Evolutionary conservation across 768 basidiomycete genomes (phyloP).

Genomic region (Termitomyces sp.): DNA sequence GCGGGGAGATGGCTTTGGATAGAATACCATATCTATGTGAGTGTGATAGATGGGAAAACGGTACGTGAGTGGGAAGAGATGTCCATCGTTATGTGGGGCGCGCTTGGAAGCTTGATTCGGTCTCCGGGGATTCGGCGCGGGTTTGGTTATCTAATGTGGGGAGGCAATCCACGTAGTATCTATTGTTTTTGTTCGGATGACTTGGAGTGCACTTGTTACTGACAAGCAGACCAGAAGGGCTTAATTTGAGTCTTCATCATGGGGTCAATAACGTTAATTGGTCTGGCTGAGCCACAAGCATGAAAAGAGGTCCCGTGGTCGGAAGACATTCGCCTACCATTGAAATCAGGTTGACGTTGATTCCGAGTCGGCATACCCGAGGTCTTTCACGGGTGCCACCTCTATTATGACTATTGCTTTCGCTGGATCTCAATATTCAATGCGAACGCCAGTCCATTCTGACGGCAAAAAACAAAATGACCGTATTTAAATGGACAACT

Average conservation of each 20-base stretch:
- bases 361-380: not conserved
- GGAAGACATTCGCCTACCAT: not conserved
- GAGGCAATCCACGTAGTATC: too few species aligned
- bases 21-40: too few species aligned
- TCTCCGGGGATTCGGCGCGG: too few species aligned
- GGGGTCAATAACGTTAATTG: not conserved
- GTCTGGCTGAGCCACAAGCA: not conserved
- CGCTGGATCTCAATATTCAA: conserved; percentile 1
- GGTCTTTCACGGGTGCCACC: not conserved
- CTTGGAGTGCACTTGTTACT: too few species aligned
- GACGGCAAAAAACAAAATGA: not conserved
- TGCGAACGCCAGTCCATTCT: not conserved
- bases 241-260: not conserved
- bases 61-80: not conserved
- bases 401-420: not conserved
- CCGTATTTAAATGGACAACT: not conserved
- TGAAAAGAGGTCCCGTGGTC: not conserved
- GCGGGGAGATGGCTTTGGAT: not conserved
- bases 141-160: too few species aligned
- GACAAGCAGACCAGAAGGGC: not conserved
- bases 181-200: too few species aligned
- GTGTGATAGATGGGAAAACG: too few species aligned
- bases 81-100: not conserved
- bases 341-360: not conserved
- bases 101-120: too few species aligned